Evolutionary conservation across 768 basidiomycete species (phyloP).

Genomic region (Phaffia australis): DNA sequence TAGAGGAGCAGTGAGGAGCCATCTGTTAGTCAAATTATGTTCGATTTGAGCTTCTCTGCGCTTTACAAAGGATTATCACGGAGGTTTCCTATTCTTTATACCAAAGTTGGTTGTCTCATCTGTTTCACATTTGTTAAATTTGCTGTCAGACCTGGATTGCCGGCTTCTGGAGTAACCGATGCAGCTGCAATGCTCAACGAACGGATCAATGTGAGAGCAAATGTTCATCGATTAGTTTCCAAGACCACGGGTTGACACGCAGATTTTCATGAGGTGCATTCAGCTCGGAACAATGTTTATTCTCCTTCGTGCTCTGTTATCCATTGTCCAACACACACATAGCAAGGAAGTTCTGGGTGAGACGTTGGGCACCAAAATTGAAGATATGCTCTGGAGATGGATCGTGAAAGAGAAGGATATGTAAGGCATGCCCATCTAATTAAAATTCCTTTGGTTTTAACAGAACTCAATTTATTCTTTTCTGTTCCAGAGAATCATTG

Average conservation of each 20-base stretch:
- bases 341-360: slow-evolving; percentile 70
- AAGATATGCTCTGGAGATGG: slow-evolving; percentile 56
- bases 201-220: slow-evolving; percentile 30
- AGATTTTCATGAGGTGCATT: background rate
- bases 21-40: slow-evolving; percentile 31
- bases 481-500: slow-evolving; percentile 43
- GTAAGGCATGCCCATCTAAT: slow-evolving; percentile 48
- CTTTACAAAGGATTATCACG: slow-evolving; percentile 29
- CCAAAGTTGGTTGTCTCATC: background rate
- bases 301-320: slow-evolving; percentile 75
- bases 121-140: background rate
- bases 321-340: slow-evolving; percentile 54
- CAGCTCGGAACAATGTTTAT: slow-evolving; percentile 70
- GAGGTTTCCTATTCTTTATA: too few species aligned
- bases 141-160: background rate
- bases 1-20: slow-evolving; percentile 32
- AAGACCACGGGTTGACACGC: background rate
- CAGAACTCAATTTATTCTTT: background rate
- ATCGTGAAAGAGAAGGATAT: slow-evolving; percentile 14
- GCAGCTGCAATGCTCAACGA: slow-evolving; percentile 34
- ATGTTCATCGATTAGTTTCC: slow-evolving; percentile 42
- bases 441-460: too few species aligned
- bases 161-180: slow-evolving; percentile 23
- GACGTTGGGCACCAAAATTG: slow-evolving; percentile 63
- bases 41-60: background rate